Conservation (phyloP, 345 rosid genomes). For the Citrus reticulata region DNA sequence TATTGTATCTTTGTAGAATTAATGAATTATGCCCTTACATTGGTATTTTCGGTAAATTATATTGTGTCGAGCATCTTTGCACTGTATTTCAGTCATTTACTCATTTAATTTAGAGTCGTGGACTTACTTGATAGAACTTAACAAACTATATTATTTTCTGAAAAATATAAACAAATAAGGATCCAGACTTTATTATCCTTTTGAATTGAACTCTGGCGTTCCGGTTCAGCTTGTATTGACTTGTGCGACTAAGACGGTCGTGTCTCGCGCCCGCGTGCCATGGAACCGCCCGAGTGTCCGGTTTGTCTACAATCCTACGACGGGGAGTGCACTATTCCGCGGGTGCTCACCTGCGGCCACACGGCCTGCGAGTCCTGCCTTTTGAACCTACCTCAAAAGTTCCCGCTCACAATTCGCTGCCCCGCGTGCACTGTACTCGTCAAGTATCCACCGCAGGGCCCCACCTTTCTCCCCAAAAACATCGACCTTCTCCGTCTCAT, state of each 20-base stretch:
- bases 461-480: slow-evolving; percentile 74
- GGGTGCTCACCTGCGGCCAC: slow-evolving; percentile 86
- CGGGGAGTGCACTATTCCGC: slow-evolving; percentile 56
- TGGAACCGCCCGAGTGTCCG: slow-evolving; percentile 83
- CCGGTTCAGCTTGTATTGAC: neutral
- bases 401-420: slow-evolving; percentile 67
- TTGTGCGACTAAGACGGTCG: neutral
- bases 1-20: too few species aligned
- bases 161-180: neutral
- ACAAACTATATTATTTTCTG: neutral
- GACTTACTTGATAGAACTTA: neutral
- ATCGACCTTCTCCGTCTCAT: slow-evolving; percentile 70
- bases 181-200: neutral
- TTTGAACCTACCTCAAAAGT: slow-evolving; percentile 53
- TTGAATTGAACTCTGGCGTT: neutral
- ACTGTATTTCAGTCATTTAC: too few species aligned
- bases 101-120: neutral
- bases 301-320: slow-evolving; percentile 74
- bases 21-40: too few species aligned
- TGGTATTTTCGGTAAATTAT: too few species aligned
- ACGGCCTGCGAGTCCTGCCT: slow-evolving; percentile 75
- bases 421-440: slow-evolving; percentile 87
- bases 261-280: neutral
- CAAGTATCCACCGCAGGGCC: slow-evolving; percentile 72
- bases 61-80: too few species aligned